Conservation (phyloP, 371 early-diverging fungal genomes). For the Rhizopus arrhizus region DNA sequence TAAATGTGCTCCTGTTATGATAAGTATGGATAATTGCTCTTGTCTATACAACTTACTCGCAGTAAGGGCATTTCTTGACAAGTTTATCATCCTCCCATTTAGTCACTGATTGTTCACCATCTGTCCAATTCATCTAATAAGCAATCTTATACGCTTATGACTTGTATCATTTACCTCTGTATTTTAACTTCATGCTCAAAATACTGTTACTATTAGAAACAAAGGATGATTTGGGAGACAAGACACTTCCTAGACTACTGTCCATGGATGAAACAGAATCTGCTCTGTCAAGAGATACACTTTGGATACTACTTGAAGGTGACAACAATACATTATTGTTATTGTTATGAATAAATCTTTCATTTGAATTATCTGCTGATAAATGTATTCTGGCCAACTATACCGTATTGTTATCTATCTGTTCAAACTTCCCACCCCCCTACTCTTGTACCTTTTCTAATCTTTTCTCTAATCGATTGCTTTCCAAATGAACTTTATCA, state of each 20-base stretch:
- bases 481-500: slow-evolving; percentile 74
- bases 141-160: not conserved
- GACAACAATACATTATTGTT: not conserved
- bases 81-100: slow-evolving; percentile 67
- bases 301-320: slow-evolving; percentile 27
- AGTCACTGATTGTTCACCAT: slow-evolving; percentile 64
- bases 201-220: slow-evolving; percentile 49
- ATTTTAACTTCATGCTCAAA: slow-evolving; percentile 49
- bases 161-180: slow-evolving; percentile 39
- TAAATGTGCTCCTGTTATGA: slow-evolving; percentile 38
- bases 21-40: too few relatives aligned
- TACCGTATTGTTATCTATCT: not conserved
- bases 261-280: slow-evolving; percentile 46
- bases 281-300: slow-evolving; percentile 30
- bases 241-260: slow-evolving; percentile 35
- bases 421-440: slow-evolving; percentile 5
- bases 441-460: slow-evolving; percentile 68
- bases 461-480: slow-evolving; percentile 84
- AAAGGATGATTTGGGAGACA: slow-evolving; percentile 38
- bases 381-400: slow-evolving; percentile 49
- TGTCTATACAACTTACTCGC: slow-evolving; percentile 42
- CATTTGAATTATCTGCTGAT: slow-evolving; percentile 25
- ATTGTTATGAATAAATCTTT: not conserved
- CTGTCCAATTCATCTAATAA: slow-evolving; percentile 27
- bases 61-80: slow-evolving; percentile 57